A percentile compares a stretch with the other conserved stretches of the same genome.
phyloP scores from a whole-genome alignment of 192 early-diverging fungal species.

The Paraglomus brasilianum region DNA sequence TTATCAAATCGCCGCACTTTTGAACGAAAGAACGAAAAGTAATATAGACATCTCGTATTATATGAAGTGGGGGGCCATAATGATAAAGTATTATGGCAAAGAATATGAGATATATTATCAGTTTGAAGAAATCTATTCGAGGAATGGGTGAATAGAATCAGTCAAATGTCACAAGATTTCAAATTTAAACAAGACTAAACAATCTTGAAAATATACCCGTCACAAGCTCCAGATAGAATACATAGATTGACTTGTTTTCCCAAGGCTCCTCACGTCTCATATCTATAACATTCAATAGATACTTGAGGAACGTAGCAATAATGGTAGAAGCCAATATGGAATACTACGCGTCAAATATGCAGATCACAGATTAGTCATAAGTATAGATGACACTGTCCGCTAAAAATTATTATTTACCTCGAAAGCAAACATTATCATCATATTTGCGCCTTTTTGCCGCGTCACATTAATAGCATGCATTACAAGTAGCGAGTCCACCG shows the following conservation, averaged over 20 bases:
- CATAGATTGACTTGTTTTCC: constrained; percentile 91
- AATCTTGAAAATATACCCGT: constrained; percentile 51
- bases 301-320: constrained; percentile 75
- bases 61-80: constrained; percentile 92
- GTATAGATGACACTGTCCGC: background rate
- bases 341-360: constrained; percentile 59
- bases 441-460: constrained; percentile 66
- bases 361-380: background rate
- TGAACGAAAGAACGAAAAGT: constrained; percentile 88
- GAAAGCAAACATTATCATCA: constrained; percentile 99
- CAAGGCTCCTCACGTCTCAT: constrained; percentile 76
- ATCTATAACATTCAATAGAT: constrained; percentile 85
- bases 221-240: constrained; percentile 89
- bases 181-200: background rate
- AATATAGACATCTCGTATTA: constrained; percentile 94
- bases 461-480: constrained; percentile 66
- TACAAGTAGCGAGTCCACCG: constrained; percentile 75
- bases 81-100: constrained; percentile 79
- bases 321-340: constrained; percentile 82
- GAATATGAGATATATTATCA: constrained; percentile 85
- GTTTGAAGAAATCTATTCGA: constrained; percentile 78
- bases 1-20: constrained; percentile 84
- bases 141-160: background rate
- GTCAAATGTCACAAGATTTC: constrained; percentile 1
- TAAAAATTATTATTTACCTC: constrained; percentile 57